A percentile compares a stretch with the other conserved stretches of the same genome.
These are phyloP conservation scores for Podospora bellae-mahoneyi DNA, from an alignment of 495 filamentous ascomycete species.

Conservation along the genomic window DNA sequence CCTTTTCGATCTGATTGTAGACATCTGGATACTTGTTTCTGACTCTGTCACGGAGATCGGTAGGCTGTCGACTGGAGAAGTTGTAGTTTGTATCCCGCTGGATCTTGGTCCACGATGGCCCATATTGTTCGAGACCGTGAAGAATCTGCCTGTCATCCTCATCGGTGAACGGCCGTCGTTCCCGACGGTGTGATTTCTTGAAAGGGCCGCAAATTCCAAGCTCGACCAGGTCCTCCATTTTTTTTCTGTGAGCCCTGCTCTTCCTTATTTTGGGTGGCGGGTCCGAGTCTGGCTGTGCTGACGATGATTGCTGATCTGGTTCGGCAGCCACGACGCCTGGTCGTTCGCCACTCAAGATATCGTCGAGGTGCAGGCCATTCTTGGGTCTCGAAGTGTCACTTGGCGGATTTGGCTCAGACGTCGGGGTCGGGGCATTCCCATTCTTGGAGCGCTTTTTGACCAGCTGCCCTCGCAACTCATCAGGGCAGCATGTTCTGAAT, in stretches of 20 bases:
- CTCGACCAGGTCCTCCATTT: conserved; percentile 52
- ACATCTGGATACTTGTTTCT: conserved; percentile 72
- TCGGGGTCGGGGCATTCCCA: not conserved
- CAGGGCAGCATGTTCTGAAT: conserved; percentile 74
- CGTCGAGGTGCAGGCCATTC: conserved; percentile 43
- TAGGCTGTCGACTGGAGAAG: conserved; percentile 63
- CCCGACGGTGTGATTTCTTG: conserved; percentile 51
- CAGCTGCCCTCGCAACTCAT: conserved; percentile 42
- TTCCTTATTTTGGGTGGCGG: conserved; percentile 37
- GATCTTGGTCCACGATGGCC: conserved; percentile 78
- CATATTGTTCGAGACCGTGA: conserved; percentile 69
- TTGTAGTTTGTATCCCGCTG: conserved; percentile 66
- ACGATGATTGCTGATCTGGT: not conserved
- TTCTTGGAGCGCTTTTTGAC: conserved; percentile 27
- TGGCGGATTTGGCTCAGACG: not conserved
- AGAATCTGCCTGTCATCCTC: conserved; percentile 76
- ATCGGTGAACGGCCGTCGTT: conserved; percentile 62
- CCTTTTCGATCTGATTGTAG: conserved; percentile 55
- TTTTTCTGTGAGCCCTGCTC: conserved; percentile 52
- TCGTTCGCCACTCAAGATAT: conserved; percentile 42
- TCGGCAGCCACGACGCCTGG: conserved; percentile 20
- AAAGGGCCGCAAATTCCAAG: conserved; percentile 56
- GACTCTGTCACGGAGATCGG: conserved; percentile 79
- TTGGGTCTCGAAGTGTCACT: conserved; percentile 29
- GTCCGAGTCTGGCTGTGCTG: conserved; percentile 19